Base-by-base conservation (phyloP, 2,329 filamentous ascomycete genomes). In the Talaromyces sp. region DNA sequence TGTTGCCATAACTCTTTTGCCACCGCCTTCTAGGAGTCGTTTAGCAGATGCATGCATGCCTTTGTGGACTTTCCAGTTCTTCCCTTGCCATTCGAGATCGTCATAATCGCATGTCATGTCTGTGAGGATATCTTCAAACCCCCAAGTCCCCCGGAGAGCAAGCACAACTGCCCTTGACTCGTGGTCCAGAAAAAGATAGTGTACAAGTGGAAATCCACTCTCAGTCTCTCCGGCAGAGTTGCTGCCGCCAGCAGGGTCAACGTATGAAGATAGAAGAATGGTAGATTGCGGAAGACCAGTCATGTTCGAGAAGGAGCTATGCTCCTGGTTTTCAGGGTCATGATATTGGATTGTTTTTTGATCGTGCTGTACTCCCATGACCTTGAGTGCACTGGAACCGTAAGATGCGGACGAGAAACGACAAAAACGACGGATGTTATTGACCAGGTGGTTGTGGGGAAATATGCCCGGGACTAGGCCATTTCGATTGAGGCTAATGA, bases 71-170 rank as follows among this genome's bases (percentile, higher is more conserved):
- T 88, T 87, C 78, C 90, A 91, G 1, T 79, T 78, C 65, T 82
- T 84, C 16, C 87, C 87, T 65, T 86, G 83, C 87, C 89, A 78
- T 66, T 74, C 71, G 3, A 78, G 70, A 63, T 87, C 83, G 69
- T 90, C 88, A 68, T 91, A 91, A 56, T 90, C 89, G 74, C 89
- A 91, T 35, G 88, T 88, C 84, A 91, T 86, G 71, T 91, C 89
- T 0, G 88, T 88, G 41, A 92, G 77, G 27, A 91, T 85, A 71
- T 92, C 89, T 70, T 91, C 89, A 66, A 91, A 91, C 0, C 89
- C 89, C 45, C 90, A 80, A 0, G 89, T 92, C 1, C 89, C 89
- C 43, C 89, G 84, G 60, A 90, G 89, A 1, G 88, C 88, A n/a
- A 92, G 79, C 0, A 92, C 88, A 0, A 92, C 86, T 0, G 89